Evolutionary conservation across 768 basidiomycete genomes (phyloP).

Genomic region (Termitomyces bulborhizus): DNA sequence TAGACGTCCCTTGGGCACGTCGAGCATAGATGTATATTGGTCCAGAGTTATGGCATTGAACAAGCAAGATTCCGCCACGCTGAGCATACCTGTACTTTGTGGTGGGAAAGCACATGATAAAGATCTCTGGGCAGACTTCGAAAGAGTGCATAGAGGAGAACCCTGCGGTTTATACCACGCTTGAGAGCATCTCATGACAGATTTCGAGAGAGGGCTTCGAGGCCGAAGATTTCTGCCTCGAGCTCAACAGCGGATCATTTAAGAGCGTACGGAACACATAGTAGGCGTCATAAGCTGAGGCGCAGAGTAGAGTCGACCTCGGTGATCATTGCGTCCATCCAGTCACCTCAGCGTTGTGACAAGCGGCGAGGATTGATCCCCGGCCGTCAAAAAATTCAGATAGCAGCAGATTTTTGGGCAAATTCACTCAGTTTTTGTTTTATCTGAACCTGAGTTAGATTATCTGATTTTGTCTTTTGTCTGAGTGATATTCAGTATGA

Average conservation of each 20-base stretch:
- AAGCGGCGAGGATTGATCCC: no score
- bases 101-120: slow-evolving; percentile 10
- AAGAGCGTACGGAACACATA: background rate
- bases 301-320: no score
- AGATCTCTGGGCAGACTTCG: slow-evolving; percentile 17
- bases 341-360: no score
- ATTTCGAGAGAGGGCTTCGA: slow-evolving; percentile 10
- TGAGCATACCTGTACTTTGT: slow-evolving; percentile 17
- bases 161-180: slow-evolving; percentile 11
- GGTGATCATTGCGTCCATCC: no score
- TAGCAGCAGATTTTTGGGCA: no score
- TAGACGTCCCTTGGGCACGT: slow-evolving; percentile 13
- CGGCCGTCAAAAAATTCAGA: no score
- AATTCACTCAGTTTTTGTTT: no score
- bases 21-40: slow-evolving; percentile 16
- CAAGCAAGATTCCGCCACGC: slow-evolving; percentile 23
- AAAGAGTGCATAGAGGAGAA: slow-evolving; percentile 12
- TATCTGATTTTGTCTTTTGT: no score
- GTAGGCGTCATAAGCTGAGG: background rate
- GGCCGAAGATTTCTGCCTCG: slow-evolving; percentile 11
- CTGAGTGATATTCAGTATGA: no score
- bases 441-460: no score
- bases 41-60: slow-evolving; percentile 25
- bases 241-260: background rate
- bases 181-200: slow-evolving; percentile 12